Conservation (phyloP, 108 stramenopile genomes). For the Nitzschia sp. region DNA sequence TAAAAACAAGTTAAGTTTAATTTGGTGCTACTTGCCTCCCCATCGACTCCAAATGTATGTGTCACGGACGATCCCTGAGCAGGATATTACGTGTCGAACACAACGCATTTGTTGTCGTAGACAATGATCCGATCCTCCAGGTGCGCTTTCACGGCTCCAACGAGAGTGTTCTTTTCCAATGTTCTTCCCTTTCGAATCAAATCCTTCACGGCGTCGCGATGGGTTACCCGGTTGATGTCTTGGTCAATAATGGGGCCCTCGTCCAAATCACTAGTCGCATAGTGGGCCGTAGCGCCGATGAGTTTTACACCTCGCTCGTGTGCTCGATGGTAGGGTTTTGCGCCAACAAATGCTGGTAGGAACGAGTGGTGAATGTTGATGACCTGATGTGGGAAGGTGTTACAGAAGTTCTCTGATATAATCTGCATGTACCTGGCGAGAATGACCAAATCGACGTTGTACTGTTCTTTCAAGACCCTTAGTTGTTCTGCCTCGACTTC, state of each 20-base stretch:
- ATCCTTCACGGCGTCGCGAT: constrained; percentile 80
- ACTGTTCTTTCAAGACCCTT: constrained; percentile 50
- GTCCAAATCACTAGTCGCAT: constrained; percentile 78
- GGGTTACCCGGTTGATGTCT: constrained; percentile 45
- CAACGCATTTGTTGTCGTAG: constrained; percentile 83
- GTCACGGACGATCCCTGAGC: no score
- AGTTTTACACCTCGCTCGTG: constrained; percentile 88
- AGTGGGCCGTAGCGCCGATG: constrained; percentile 86
- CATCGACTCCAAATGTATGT: background rate
- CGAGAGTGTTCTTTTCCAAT: constrained; percentile 75
- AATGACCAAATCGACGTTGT: constrained; percentile 71
- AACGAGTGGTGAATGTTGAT: constrained; percentile 93
- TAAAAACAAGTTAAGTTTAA: no score
- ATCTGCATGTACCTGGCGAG: constrained; percentile 91
- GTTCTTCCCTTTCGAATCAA: constrained; percentile 81
- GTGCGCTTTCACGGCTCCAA: constrained; percentile 75
- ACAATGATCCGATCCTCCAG: constrained; percentile 83
- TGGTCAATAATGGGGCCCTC: constrained; percentile 91
- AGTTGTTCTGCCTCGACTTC: constrained; percentile 72
- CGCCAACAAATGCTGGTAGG: constrained; percentile 82
- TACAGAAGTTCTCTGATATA: constrained; percentile 63
- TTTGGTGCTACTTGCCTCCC: background rate
- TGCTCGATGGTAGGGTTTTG: constrained; percentile 74
- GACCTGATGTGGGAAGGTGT: constrained; percentile 56
- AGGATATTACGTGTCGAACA: constrained; percentile 50